Conservation (phyloP, 2,329 filamentous ascomycete genomes). For the Pestalotiopsis sp. region DNA sequence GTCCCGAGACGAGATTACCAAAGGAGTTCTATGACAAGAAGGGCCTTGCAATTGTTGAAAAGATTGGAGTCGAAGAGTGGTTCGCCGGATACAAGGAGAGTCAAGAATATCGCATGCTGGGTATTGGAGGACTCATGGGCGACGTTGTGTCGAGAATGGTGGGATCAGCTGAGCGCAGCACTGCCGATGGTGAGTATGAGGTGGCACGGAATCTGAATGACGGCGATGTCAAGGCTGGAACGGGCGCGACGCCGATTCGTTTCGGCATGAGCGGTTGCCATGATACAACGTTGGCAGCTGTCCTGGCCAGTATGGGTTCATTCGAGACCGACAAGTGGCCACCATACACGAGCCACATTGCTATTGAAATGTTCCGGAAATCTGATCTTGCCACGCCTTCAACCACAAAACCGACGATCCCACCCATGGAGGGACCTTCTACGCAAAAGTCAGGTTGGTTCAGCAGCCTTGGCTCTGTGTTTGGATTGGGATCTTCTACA, state of each 20-base stretch:
- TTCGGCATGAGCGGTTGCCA: conserved; percentile 86
- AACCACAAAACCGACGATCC: conserved; percentile 13
- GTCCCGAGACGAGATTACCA: conserved; percentile 76
- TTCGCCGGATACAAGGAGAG: conserved; percentile 85
- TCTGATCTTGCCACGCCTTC: conserved; percentile 26
- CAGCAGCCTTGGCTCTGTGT: conserved; percentile 32
- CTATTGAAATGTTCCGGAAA: conserved; percentile 83
- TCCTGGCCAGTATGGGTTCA: conserved; percentile 77
- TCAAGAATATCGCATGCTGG: conserved; percentile 83
- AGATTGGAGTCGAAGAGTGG: conserved; percentile 89
- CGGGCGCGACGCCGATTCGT: conserved; percentile 54
- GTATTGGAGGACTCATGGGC: conserved; percentile 82
- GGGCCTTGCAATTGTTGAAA: conserved; percentile 68
- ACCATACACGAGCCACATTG: conserved; percentile 89
- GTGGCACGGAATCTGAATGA: conserved; percentile 31
- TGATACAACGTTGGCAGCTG: conserved; percentile 86
- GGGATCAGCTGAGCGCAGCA: conserved; percentile 60
- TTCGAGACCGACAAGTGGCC: conserved; percentile 80
- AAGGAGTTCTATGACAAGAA: conserved; percentile 84
- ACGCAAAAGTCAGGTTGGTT: conserved; percentile 30
- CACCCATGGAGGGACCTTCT: conserved; percentile 16
- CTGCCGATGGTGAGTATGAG: conserved; percentile 56
- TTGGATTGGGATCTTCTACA: conserved; percentile 18
- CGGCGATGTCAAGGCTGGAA: conserved; percentile 37
- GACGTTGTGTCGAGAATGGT: conserved; percentile 81